Evolutionary conservation across 768 basidiomycete species (phyloP).

Genomic region (Tephrocybe sp.): DNA sequence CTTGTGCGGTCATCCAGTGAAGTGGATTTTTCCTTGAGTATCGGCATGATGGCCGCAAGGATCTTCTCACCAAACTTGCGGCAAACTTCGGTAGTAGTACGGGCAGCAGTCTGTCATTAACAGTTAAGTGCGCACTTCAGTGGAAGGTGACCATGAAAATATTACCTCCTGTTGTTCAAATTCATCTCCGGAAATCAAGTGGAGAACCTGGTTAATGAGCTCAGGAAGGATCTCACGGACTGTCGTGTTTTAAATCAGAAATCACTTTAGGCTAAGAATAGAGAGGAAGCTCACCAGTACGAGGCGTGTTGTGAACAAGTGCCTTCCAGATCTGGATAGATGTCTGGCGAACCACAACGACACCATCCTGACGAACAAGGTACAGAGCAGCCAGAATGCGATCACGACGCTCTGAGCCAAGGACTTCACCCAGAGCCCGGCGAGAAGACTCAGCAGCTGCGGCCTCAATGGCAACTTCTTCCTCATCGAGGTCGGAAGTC

Average conservation of each 20-base stretch:
- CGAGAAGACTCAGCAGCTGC: slow-evolving; percentile 75
- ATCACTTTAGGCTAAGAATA: not conserved
- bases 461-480: slow-evolving; percentile 63
- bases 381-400: slow-evolving; percentile 89
- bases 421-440: slow-evolving; percentile 80
- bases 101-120: slow-evolving; percentile 70
- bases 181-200: slow-evolving; percentile 74
- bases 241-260: slow-evolving; percentile 21
- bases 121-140: not conserved
- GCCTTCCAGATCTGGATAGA: slow-evolving; percentile 99
- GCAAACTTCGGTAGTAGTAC: slow-evolving; percentile 86
- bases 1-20: slow-evolving; percentile 64
- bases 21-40: slow-evolving; percentile 63
- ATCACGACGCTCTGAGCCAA: slow-evolving; percentile 87
- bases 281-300: slow-evolving; percentile 57
- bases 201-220: slow-evolving; percentile 74
- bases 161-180: slow-evolving; percentile 87
- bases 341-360: slow-evolving; percentile 84
- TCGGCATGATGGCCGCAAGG: slow-evolving; percentile 77
- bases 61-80: slow-evolving; percentile 95
- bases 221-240: slow-evolving; percentile 90
- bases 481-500: slow-evolving; percentile 71
- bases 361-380: slow-evolving; percentile 90
- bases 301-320: slow-evolving; percentile 89
- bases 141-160: not conserved